phyloP scores from a whole-genome alignment of 305 asterid species.

The Fraxinus nigra region DNA sequence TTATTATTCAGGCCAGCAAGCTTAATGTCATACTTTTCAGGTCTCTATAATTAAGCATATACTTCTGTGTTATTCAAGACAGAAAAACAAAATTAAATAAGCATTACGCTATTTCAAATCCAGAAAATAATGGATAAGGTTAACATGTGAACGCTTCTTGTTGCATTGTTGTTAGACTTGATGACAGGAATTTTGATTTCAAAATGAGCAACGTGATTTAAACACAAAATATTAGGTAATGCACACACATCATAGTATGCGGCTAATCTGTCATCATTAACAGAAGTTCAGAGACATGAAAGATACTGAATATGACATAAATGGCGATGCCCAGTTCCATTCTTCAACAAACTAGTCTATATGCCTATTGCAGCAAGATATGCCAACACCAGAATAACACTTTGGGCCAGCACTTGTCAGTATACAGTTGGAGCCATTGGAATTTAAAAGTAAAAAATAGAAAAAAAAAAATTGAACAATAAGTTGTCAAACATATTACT shows the following conservation, averaged over 20 bases:
- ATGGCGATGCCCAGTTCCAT: background rate
- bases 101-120: background rate
- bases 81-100: background rate
- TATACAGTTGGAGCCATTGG: background rate
- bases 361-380: background rate
- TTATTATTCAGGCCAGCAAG: constrained; percentile 12
- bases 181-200: constrained; percentile 4
- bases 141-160: background rate
- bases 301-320: background rate
- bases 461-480: background rate
- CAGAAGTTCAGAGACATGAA: background rate
- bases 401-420: background rate
- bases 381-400: background rate
- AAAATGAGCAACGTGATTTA: background rate
- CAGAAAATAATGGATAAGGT: background rate
- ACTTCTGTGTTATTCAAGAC: background rate
- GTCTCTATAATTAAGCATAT: background rate
- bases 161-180: constrained; percentile 14
- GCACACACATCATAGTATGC: background rate
- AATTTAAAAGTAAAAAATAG: background rate
- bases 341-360: background rate
- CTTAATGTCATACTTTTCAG: constrained; percentile 11
- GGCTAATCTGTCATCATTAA: background rate
- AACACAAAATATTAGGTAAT: constrained; percentile 1
- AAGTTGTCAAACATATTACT: background rate